Evolutionary conservation across 2,329 filamentous ascomycete species (phyloP), one percentile per base, ranked within the genome.

Genomic region (Colletotrichum sp.): DNA sequence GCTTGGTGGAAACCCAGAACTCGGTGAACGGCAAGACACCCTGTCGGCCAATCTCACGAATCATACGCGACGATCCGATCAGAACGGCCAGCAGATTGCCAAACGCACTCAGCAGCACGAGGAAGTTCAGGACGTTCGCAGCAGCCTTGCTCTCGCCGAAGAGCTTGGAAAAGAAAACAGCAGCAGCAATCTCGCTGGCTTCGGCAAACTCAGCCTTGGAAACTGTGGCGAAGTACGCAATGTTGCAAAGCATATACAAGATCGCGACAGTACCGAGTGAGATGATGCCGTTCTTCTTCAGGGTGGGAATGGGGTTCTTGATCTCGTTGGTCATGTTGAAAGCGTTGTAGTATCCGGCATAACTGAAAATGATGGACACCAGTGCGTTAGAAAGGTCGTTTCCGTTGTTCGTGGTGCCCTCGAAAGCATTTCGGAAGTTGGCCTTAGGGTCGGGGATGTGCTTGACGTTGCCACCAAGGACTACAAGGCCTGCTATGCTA

Each of bases 321-420:
- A 92, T 88, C 81, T 93, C 91, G 68, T 92, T 92, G 72, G 90
- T 89, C 5, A 93, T 86, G 76, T 92, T 92, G 82, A 93, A 93
- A 0, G 90, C 89, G 77, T 93, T 93, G 13, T 86, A 83, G 75
- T 88, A 93, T 2, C 91, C 91, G 0, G 84, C 81, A 75, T 92
- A 93, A 0, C 90, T 89, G 74, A 92, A 92, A 32, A 90, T 87
- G 66, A 93, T 90, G 70, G 88, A 92, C 64, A 91, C 87, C 28
- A 93, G 80, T 0, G 91, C 91, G 73, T 88, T 80, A 0, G 85
- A 80, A 1, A 86, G 74, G 28, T 84, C 83, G 70, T 86, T 84
- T 32, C 83, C 85, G 65, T 83, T 85, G 36, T 69, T 77, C 0
- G 84, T 81, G 0, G 83, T 83, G 3, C 85, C 85, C 0, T 79